Conservation (phyloP, 2,329 filamentous ascomycete genomes). For the Sphaceloma murrayae region DNA sequence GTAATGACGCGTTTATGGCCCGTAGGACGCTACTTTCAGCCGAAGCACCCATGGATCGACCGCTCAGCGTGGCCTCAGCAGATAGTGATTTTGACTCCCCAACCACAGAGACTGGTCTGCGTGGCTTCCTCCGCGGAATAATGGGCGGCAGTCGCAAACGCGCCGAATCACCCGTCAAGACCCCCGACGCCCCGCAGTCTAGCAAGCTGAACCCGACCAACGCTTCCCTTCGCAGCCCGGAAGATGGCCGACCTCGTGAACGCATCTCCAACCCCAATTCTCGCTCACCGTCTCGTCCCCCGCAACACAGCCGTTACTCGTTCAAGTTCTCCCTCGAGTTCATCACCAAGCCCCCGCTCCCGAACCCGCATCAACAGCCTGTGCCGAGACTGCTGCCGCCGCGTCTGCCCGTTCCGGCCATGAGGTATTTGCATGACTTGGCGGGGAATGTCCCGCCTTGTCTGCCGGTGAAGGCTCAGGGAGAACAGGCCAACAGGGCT, state of each 20-base stretch:
- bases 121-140: conserved; percentile 29
- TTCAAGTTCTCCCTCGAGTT: conserved; percentile 69
- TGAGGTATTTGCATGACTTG: conserved; percentile 47
- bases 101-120: conserved; percentile 24
- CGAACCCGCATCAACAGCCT: conserved; percentile 38
- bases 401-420: conserved; percentile 60
- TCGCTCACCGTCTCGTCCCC: conserved; percentile 3
- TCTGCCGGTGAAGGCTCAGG: conserved; percentile 29
- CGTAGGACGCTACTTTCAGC: not conserved
- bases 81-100: conserved; percentile 12
- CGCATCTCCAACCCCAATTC: conserved; percentile 3
- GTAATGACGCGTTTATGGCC: not conserved
- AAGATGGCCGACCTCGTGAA: conserved; percentile 16
- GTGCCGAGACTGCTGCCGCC: conserved; percentile 57
- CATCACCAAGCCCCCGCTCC: conserved; percentile 39
- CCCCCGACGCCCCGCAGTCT: no score
- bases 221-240: not conserved
- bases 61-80: conserved; percentile 4
- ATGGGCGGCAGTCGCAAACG: conserved; percentile 25
- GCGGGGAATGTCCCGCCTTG: conserved; percentile 21
- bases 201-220: no score
- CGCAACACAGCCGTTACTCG: conserved; percentile 48
- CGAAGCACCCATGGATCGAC: conserved; percentile 1
- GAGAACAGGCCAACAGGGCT: conserved; percentile 34
- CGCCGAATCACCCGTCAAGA: conserved; percentile 22